Conservation (phyloP, 352 stramenopile genomes). For the Elongisporangium anandrum region DNA sequence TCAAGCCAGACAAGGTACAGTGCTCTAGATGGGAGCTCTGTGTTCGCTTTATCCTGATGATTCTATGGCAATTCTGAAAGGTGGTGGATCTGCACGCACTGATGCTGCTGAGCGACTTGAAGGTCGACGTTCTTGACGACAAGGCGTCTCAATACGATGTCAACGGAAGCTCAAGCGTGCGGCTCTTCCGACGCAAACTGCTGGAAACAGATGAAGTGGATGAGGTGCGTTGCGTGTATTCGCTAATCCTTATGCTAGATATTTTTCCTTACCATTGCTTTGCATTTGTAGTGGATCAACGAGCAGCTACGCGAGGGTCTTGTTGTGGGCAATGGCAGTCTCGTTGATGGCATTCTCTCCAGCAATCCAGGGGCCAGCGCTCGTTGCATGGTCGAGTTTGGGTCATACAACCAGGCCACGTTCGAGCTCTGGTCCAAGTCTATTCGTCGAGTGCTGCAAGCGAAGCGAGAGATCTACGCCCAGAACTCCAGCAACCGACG, state of each 20-base stretch:
- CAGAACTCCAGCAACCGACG: slow-evolving; percentile 10
- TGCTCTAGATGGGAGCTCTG: neutral
- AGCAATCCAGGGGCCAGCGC: slow-evolving; percentile 59
- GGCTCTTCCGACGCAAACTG: slow-evolving; percentile 71
- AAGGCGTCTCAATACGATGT: slow-evolving; percentile 16
- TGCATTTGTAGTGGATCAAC: slow-evolving; percentile 53
- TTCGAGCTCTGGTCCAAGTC: slow-evolving; percentile 87
- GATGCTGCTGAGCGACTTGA: slow-evolving; percentile 81
- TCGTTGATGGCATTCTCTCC: slow-evolving; percentile 35
- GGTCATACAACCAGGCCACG: slow-evolving; percentile 71
- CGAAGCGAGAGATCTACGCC: slow-evolving; percentile 38
- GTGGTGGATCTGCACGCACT: slow-evolving; percentile 67
- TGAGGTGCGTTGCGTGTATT: slow-evolving; percentile 29
- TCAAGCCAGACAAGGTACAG: slow-evolving; percentile 72
- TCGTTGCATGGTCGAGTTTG: slow-evolving; percentile 72
- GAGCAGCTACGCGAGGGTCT: slow-evolving; percentile 58
- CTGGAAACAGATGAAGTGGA: slow-evolving; percentile 77
- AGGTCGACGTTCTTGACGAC: slow-evolving; percentile 56
- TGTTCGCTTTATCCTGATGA: too few species aligned
- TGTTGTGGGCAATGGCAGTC: slow-evolving; percentile 35
- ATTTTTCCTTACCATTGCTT: neutral
- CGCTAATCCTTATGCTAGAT: neutral
- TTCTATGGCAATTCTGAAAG: slow-evolving; percentile 17
- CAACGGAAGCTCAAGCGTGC: slow-evolving; percentile 22
- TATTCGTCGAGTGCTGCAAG: slow-evolving; percentile 60